These are phyloP conservation scores for Fagopyrum homotropicum DNA, from an alignment of 148 eudicot species.

Conservation along the genomic window DNA sequence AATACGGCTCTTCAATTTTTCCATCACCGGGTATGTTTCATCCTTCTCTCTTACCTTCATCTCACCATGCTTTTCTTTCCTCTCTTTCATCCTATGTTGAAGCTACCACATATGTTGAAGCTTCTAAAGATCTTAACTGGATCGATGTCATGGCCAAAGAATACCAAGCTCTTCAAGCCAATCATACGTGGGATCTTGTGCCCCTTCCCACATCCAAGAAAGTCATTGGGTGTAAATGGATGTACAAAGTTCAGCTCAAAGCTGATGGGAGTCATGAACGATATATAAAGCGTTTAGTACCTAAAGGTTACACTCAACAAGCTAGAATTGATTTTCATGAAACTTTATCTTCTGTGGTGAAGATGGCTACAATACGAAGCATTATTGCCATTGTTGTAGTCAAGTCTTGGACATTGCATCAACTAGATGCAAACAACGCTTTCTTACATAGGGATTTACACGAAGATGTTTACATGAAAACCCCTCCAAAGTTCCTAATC, in stretches of 20 bases:
- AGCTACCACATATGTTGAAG: no score
- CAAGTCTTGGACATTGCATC: neutral
- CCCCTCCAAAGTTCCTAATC: neutral
- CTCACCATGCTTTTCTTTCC: no score
- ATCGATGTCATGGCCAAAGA: no score
- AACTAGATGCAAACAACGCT: neutral
- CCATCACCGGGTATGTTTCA: no score
- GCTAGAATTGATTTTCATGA: neutral
- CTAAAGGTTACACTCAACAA: neutral
- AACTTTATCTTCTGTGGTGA: neutral
- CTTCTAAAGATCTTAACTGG: no score
- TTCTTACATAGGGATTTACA: neutral
- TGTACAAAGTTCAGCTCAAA: neutral
- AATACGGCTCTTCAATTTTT: no score
- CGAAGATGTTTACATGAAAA: neutral
- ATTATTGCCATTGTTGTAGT: neutral
- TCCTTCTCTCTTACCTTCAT: no score
- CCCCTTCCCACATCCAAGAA: neutral
- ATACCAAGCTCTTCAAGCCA: no score
- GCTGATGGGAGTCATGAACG: neutral
- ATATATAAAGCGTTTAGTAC: neutral
- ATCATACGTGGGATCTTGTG: no score
- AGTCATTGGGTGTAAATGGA: neutral
- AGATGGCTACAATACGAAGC: neutral
- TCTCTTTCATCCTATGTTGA: no score